Conservation (phyloP, 257 asterid species). For the Penstemon barbatus region DNA sequence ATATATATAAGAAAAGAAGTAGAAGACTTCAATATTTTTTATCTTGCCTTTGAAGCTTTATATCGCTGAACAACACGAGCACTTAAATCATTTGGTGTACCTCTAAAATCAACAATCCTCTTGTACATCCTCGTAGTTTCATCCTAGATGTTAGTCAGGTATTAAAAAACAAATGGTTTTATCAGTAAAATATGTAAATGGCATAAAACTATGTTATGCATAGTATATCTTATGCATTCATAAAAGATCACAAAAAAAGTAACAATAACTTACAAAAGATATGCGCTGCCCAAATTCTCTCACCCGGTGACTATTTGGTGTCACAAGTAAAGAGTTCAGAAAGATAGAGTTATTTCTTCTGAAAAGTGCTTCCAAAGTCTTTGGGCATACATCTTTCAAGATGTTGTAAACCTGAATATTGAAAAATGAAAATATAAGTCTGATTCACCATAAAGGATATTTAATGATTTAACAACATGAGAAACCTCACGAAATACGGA, state of each 20-base stretch:
- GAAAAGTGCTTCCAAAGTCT: conserved; percentile 42
- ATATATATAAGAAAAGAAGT: conserved; percentile 8
- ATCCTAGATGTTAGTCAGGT: conserved; percentile 53
- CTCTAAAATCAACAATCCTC: conserved; percentile 73
- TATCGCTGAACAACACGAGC: conserved; percentile 70
- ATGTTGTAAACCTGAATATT: conserved; percentile 67
- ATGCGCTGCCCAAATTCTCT: conserved; percentile 81
- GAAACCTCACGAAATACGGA: conserved; percentile 5
- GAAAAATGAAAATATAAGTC: conserved; percentile 26
- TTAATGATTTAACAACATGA: neutral
- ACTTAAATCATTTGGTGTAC: conserved; percentile 76
- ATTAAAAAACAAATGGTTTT: conserved; percentile 15
- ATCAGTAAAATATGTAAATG: conserved; percentile 22
- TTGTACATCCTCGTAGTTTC: conserved; percentile 65
- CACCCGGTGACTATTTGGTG: conserved; percentile 89
- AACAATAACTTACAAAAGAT: conserved; percentile 54
- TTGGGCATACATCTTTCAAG: conserved; percentile 65
- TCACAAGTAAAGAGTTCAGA: conserved; percentile 68
- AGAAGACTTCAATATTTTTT: conserved; percentile 12
- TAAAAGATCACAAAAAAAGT: conserved; percentile 14
- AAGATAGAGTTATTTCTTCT: conserved; percentile 61
- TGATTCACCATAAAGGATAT: conserved; percentile 6
- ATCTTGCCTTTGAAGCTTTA: conserved; percentile 84
- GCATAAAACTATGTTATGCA: neutral
- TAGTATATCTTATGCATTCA: neutral